These are phyloP conservation scores for Lipomyces starkeyi DNA, from an alignment of 805 yeast species.

Conservation along the genomic window DNA sequence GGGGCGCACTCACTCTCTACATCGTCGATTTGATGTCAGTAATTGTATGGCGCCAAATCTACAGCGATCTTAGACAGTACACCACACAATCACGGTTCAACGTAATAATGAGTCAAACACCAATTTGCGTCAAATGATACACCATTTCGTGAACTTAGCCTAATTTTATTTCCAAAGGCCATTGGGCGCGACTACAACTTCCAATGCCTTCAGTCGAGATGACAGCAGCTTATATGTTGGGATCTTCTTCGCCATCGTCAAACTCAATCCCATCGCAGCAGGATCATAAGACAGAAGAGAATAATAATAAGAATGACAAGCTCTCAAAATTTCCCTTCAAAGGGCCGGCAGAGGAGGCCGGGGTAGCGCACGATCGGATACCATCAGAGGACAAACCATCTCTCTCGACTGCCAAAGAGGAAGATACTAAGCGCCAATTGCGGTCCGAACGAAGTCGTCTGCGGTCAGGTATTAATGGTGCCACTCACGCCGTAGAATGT, in stretches of 20 bases:
- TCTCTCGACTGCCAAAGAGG: background rate
- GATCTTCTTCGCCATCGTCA: constrained; percentile 7
- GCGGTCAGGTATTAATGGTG: background rate
- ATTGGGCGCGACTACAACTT: background rate
- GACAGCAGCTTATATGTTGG: constrained; percentile 20
- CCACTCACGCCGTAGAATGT: background rate
- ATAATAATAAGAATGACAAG: too few species aligned
- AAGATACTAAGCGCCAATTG: constrained; percentile 8
- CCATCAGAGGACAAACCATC: background rate
- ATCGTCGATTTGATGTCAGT: too few species aligned
- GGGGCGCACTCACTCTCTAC: background rate
- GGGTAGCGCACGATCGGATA: background rate
- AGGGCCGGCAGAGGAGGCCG: background rate
- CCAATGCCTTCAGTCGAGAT: constrained; percentile 25
- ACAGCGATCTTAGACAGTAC: background rate
- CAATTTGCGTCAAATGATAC: background rate
- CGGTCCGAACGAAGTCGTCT: constrained; percentile 4
- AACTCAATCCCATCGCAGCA: background rate
- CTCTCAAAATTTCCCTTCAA: too few species aligned
- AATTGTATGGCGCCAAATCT: background rate
- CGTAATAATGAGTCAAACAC: background rate
- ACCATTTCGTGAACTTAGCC: background rate
- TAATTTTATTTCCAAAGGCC: background rate
- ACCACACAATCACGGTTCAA: background rate
- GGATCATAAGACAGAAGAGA: background rate